These are phyloP conservation scores for Phellinidium pouzarii DNA, from an alignment of 1,284 basidiomycete genomes.

Conservation along the genomic window DNA sequence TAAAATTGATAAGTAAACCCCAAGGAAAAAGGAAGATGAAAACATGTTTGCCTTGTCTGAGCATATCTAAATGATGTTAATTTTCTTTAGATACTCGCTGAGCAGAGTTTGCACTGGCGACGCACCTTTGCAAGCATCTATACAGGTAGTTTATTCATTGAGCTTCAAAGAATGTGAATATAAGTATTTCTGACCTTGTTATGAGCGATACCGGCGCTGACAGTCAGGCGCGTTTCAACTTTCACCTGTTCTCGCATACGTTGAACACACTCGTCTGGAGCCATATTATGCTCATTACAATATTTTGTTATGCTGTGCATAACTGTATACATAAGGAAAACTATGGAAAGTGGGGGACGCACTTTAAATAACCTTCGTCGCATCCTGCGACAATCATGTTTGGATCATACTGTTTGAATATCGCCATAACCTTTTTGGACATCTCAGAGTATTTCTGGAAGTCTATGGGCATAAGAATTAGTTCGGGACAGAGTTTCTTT, in stretches of 20 bases:
- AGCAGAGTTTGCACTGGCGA: slow-evolving; percentile 19
- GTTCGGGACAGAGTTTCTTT: slow-evolving; percentile 51
- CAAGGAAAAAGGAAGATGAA: background rate
- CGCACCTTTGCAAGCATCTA: slow-evolving; percentile 68
- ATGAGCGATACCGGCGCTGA: slow-evolving; percentile 88
- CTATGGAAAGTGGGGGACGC: slow-evolving; percentile 16
- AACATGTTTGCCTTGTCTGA: slow-evolving; percentile 66
- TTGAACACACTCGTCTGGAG: slow-evolving; percentile 68
- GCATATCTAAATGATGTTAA: slow-evolving; percentile 59
- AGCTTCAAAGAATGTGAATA: slow-evolving; percentile 13
- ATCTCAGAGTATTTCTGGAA: slow-evolving; percentile 36
- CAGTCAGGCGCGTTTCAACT: slow-evolving; percentile 77
- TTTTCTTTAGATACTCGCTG: background rate
- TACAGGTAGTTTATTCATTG: slow-evolving; percentile 21
- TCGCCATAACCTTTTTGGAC: slow-evolving; percentile 26
- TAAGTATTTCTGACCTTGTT: slow-evolving; percentile 52
- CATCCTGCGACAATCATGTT: slow-evolving; percentile 41
- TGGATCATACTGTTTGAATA: slow-evolving; percentile 37
- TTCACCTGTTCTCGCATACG: slow-evolving; percentile 70
- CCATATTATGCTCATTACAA: slow-evolving; percentile 58
- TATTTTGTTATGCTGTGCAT: slow-evolving; percentile 64
- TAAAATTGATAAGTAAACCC: slow-evolving; percentile 3
- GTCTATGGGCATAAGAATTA: slow-evolving; percentile 37
- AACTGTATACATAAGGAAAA: slow-evolving; percentile 27
- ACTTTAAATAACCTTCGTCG: slow-evolving; percentile 46